Conservation (phyloP, 306 rosid genomes). For the Gastrolobium villosum region DNA sequence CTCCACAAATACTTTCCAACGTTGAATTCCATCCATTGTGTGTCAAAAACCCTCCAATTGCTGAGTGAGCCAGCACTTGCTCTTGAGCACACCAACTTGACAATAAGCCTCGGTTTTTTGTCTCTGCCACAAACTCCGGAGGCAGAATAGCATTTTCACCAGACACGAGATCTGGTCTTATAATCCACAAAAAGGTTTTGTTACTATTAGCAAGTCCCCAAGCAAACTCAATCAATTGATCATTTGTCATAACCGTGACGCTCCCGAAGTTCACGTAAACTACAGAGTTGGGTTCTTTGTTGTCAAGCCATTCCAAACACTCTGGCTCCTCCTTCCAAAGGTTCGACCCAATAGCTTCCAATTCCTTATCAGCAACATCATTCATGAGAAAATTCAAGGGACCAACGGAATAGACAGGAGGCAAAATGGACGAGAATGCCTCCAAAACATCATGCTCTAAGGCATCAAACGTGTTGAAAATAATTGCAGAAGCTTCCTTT, state of each 20-base stretch:
- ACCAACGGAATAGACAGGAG: conserved; percentile 71
- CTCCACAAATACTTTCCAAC: conserved; percentile 60
- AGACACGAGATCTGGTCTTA: conserved; percentile 65
- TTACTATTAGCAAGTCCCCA: conserved; percentile 79
- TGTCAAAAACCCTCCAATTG: conserved; percentile 71
- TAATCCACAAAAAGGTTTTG: conserved; percentile 61
- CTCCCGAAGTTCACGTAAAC: conserved; percentile 86
- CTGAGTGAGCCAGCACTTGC: conserved; percentile 57
- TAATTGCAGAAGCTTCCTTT: conserved; percentile 58
- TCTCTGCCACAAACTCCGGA: conserved; percentile 50
- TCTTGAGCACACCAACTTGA: conserved; percentile 76
- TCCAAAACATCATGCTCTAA: conserved; percentile 58
- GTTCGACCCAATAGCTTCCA: conserved; percentile 59
- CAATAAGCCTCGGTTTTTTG: conserved; percentile 51
- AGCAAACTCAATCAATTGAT: conserved; percentile 68
- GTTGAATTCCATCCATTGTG: conserved; percentile 84
- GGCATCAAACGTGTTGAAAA: conserved; percentile 69
- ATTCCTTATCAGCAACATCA: conserved; percentile 28
- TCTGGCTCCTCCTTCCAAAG: conserved; percentile 74
- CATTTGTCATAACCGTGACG: conserved; percentile 64
- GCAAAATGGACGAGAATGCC: conserved; percentile 50
- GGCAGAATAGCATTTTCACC: conserved; percentile 56
- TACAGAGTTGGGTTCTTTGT: conserved; percentile 52
- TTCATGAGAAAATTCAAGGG: conserved; percentile 53
- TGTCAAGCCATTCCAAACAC: conserved; percentile 70